Conservation (phyloP, 768 basidiomycete genomes). For the Lanmaoa pseudosensibilis region DNA sequence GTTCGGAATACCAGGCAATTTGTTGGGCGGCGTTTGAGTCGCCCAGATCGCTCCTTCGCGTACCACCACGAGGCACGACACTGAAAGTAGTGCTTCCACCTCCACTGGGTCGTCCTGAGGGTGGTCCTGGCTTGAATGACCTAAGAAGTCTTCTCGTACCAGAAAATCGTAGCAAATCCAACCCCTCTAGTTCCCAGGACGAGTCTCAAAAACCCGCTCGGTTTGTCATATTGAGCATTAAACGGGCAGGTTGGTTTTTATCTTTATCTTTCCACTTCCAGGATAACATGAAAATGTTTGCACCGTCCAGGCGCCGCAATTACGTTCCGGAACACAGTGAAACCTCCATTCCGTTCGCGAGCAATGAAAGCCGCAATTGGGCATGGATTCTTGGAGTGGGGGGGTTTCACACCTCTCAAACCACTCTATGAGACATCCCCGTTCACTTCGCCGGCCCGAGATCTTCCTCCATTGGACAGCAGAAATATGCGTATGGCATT, state of each 20-base stretch:
- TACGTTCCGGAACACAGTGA: constrained; percentile 21
- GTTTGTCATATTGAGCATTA: constrained; percentile 16
- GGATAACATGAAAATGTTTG: background rate
- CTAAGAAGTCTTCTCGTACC: constrained; percentile 30
- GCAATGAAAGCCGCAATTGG: constrained; percentile 32
- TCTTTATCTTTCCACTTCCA: background rate
- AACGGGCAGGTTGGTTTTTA: constrained; percentile 27
- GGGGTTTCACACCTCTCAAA: constrained; percentile 31
- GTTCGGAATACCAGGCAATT: constrained; percentile 42
- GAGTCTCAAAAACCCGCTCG: constrained; percentile 5
- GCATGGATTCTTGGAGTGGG: constrained; percentile 34
- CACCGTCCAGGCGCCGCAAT: constrained; percentile 16
- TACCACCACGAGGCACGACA: constrained; percentile 34
- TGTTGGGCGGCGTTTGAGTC: constrained; percentile 49
- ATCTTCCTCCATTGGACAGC: constrained; percentile 18
- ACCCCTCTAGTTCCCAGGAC: constrained; percentile 1
- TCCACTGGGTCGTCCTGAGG: constrained; percentile 20
- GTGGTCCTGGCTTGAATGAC: constrained; percentile 37
- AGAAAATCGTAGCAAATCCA: constrained; percentile 1
- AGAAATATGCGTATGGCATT: constrained; percentile 32
- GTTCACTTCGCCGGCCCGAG: constrained; percentile 18
- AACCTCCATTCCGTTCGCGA: constrained; percentile 30
- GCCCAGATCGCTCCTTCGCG: constrained; percentile 38
- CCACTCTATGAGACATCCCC: constrained; percentile 33
- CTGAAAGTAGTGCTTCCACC: constrained; percentile 34